Evolutionary conservation across 352 stramenopile genomes (phyloP).

Genomic region (Pythium oligandrum): DNA sequence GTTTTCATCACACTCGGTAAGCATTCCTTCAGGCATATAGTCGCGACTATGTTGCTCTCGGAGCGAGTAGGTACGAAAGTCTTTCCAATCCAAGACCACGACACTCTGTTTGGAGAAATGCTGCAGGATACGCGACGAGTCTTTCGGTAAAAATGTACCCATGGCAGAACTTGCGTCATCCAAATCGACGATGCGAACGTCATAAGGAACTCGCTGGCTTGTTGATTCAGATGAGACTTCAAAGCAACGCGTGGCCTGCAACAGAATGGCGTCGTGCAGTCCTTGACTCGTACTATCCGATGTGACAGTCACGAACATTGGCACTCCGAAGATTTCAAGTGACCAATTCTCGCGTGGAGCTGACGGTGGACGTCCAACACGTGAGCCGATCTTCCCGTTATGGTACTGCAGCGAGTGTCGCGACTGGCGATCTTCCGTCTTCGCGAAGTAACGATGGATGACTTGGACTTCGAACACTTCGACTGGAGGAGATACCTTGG

Average conservation of each 20-base stretch:
- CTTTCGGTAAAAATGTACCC: slow-evolving; percentile 34
- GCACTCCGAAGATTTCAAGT: slow-evolving; percentile 57
- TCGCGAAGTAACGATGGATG: slow-evolving; percentile 42
- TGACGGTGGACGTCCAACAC: slow-evolving; percentile 6
- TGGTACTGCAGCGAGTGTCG: background rate
- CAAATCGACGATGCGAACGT: slow-evolving; percentile 49
- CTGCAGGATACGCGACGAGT: slow-evolving; percentile 52
- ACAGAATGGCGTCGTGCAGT: slow-evolving; percentile 59
- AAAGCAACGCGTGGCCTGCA: slow-evolving; percentile 64
- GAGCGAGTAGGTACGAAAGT: slow-evolving; percentile 16
- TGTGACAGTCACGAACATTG: slow-evolving; percentile 71
- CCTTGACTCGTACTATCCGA: slow-evolving; percentile 57
- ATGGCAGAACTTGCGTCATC: slow-evolving; percentile 41
- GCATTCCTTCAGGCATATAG: slow-evolving; percentile 25
- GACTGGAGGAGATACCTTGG: slow-evolving; percentile 27
- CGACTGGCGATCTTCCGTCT: background rate
- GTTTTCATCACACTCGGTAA: slow-evolving; percentile 20
- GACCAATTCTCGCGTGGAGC: slow-evolving; percentile 15
- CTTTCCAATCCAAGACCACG: slow-evolving; percentile 68
- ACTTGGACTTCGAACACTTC: slow-evolving; percentile 82
- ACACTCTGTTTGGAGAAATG: slow-evolving; percentile 73
- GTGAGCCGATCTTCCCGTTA: background rate
- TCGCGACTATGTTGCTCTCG: slow-evolving; percentile 19
- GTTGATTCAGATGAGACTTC: slow-evolving; percentile 2
- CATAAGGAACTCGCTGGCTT: slow-evolving; percentile 34